A percentile compares a stretch with the other conserved stretches of the same genome.
phyloP scores from a whole-genome alignment of 768 basidiomycete species.

The Pholiota molesta region DNA sequence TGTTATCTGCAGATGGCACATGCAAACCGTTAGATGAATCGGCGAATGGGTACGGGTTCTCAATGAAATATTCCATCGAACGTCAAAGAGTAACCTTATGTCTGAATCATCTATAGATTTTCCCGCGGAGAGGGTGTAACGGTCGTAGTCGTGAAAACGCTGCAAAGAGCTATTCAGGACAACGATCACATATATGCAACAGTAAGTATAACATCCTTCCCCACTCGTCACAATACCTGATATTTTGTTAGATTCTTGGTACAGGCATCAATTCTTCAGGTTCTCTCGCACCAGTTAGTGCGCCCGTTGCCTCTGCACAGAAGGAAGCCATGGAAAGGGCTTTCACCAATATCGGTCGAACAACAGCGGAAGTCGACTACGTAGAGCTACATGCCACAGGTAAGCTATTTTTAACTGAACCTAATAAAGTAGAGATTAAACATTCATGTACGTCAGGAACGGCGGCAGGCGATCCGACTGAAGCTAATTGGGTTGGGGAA shows the following conservation, averaged over 20 bases:
- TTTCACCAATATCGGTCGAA: conserved; percentile 31
- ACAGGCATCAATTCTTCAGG: conserved; percentile 42
- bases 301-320: conserved; percentile 41
- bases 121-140: conserved; percentile 40
- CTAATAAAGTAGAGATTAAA: background rate
- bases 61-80: background rate
- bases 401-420: background rate
- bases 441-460: conserved; percentile 30
- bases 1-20: conserved; percentile 43
- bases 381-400: conserved; percentile 57
- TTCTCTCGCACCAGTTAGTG: conserved; percentile 36
- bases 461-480: conserved; percentile 50
- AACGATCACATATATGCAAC: conserved; percentile 43
- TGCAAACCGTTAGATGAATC: conserved; percentile 48
- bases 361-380: conserved; percentile 46
- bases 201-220: conserved; percentile 20
- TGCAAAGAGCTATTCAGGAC: conserved; percentile 40
- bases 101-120: conserved; percentile 32
- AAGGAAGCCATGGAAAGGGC: conserved; percentile 38
- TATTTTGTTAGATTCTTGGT: conserved; percentile 37
- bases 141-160: conserved; percentile 42
- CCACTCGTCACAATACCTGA: background rate
- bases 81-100: background rate
- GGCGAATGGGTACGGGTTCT: conserved; percentile 41
- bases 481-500: conserved; percentile 50